A percentile compares a stretch with the other conserved stretches of the same genome.
Conservation (phyloP, 371 early-diverging fungal species). For the Nematocida minor region DNA sequence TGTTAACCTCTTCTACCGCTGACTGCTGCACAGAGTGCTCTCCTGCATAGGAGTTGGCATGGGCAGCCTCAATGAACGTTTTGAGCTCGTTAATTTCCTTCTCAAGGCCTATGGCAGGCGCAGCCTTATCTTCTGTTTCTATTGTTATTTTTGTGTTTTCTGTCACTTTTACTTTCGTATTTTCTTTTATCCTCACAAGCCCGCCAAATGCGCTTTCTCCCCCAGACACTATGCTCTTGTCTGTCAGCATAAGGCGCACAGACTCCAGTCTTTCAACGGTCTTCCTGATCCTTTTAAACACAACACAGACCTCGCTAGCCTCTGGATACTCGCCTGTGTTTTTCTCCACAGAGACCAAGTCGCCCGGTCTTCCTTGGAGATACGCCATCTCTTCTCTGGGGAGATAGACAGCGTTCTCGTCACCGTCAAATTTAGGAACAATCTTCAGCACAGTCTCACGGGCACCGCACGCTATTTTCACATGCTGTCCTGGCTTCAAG, state of each 20-base stretch:
- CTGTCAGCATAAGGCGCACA: conserved; percentile 9
- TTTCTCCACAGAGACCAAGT: not conserved
- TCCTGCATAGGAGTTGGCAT: not conserved
- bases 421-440: conserved; percentile 50
- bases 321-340: not conserved
- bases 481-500: conserved; percentile 27
- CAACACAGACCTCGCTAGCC: not conserved
- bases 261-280: conserved; percentile 35
- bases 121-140: not conserved
- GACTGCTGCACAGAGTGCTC: not conserved
- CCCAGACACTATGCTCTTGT: conserved; percentile 4
- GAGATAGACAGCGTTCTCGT: conserved; percentile 25
- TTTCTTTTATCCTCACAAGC: not conserved
- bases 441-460: conserved; percentile 16
- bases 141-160: conserved; percentile 28
- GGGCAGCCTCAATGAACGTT: not conserved
- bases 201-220: conserved; percentile 15
- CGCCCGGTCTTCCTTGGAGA: conserved; percentile 4
- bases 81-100: not conserved
- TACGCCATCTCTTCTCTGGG: conserved; percentile 25
- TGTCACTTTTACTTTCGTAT: not conserved
- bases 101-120: conserved; percentile 13
- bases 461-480: not conserved
- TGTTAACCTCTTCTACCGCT: not conserved
- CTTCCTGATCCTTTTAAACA: conserved; percentile 8